Evolutionary conservation across 1,284 basidiomycete genomes (phyloP).

Genomic region (Rhodotorula sp.): DNA sequence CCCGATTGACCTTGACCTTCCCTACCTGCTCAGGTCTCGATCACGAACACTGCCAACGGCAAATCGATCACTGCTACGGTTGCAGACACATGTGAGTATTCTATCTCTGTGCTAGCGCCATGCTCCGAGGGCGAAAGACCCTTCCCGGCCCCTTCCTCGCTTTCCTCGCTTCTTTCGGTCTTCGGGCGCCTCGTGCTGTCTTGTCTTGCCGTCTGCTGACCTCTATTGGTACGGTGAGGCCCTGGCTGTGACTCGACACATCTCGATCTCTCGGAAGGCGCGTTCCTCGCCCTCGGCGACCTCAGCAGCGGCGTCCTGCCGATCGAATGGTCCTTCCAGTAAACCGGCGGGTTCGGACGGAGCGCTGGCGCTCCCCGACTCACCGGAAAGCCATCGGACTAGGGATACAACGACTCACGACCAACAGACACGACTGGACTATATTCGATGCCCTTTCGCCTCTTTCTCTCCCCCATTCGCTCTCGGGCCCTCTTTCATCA

Average conservation of each 20-base stretch:
- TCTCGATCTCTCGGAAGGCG: slow-evolving; percentile 65
- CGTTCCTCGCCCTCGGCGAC: slow-evolving; percentile 54
- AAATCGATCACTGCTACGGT: slow-evolving; percentile 59
- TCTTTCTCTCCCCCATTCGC: not conserved
- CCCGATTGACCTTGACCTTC: too few relatives aligned
- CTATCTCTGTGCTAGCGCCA: not conserved
- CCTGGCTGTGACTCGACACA: slow-evolving; percentile 11
- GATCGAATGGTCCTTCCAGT: slow-evolving; percentile 8
- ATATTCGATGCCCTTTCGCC: not conserved
- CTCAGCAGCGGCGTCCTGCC: slow-evolving; percentile 60
- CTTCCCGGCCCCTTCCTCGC: too few relatives aligned
- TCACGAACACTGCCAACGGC: slow-evolving; percentile 57
- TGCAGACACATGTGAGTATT: slow-evolving; percentile 5
- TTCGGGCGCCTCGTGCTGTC: not conserved
- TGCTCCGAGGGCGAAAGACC: too few relatives aligned
- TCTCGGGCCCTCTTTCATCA: not conserved
- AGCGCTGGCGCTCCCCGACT: not conserved
- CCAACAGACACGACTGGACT: too few relatives aligned
- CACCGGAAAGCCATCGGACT: too few relatives aligned
- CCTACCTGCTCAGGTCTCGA: slow-evolving; percentile 48
- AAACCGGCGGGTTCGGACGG: not conserved
- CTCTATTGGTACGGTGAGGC: slow-evolving; percentile 1
- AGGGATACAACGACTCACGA: too few relatives aligned
- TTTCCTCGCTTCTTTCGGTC: not conserved
- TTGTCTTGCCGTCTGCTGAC: not conserved